Base-by-base conservation (phyloP, 1,284 basidiomycete genomes). In the Ganoderma sinense region DNA sequence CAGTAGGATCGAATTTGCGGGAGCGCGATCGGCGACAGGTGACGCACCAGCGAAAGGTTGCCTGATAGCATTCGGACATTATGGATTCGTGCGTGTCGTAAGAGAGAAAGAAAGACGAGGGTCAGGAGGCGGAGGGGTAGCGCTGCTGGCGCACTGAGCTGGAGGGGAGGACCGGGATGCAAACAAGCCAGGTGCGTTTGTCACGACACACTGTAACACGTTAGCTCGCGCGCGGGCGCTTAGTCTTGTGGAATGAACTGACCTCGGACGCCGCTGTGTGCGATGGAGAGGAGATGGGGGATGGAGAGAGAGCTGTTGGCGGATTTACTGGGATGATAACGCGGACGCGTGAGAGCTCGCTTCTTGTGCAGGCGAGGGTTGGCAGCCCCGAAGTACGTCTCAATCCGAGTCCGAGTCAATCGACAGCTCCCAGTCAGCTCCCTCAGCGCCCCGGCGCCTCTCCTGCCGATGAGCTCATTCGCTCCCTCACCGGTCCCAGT, bases 1-100 rank as follows among this genome's bases (percentile, higher is more conserved):
- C 36, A 53, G 20, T n/a, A 48, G n/a, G 62, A 55, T 16, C 51
- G 33, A 48, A 4, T 51, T n/a, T 48, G 20, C 18, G 48, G 13
- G 63, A 14, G 55, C 56, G 56, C 48, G 53, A 55, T 61, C 43
- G 56, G 45, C 13, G 56, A 56, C 26, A 29, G 62, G 31, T 36
- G 29, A 39, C 31, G 14, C 66, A 76, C 75, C 75, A 76, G 64
- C 75, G 68, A 72, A 76, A 74, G 40, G 68, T 69, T n/a, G 73
- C 74, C 26, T 75, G 65, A 70, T 77, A 75, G 26, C 67, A 65
- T 26, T 73, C 71, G 58, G 73, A 67, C 76, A 77, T 77, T 66
- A 74, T 66, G 69, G 65, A 43, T 74, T 74, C 73, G 73, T 74
- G 43, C 29, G 64, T 55, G 68, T 69, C 68, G 68, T 71, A 70